phyloP scores from a whole-genome alignment of 371 early-diverging fungal genomes.

The Apophysomyces variabilis region DNA sequence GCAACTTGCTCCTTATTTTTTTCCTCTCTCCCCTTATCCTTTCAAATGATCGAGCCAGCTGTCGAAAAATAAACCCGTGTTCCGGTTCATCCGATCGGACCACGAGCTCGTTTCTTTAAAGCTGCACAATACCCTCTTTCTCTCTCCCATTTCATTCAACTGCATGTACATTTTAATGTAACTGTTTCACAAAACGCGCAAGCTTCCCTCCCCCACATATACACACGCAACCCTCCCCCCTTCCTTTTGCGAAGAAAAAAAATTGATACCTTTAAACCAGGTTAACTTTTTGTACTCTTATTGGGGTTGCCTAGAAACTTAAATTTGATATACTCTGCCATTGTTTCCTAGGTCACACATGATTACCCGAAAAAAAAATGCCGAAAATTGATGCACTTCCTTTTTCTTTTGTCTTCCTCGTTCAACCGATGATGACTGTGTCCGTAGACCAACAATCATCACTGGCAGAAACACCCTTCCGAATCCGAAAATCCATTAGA shows the following conservation, averaged over 20 bases:
- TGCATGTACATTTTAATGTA: too few relatives aligned
- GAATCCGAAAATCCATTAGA: constrained; percentile 36
- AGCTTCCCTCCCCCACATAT: too few relatives aligned
- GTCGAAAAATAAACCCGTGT: constrained; percentile 9
- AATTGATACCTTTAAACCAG: background rate
- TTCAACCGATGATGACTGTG: background rate
- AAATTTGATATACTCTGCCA: too few relatives aligned
- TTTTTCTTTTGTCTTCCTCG: background rate
- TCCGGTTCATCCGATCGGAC: constrained; percentile 7
- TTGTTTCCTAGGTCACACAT: constrained; percentile 1
- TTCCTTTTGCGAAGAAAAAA: background rate
- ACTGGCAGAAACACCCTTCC: constrained; percentile 28
- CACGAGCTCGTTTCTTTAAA: background rate
- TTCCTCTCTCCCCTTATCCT: background rate
- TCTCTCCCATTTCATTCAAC: too few relatives aligned
- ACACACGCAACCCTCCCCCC: background rate
- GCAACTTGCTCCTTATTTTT: constrained; percentile 1
- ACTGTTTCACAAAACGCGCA: too few relatives aligned
- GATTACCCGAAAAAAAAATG: background rate
- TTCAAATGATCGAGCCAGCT: constrained; percentile 10
- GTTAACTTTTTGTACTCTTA: too few relatives aligned
- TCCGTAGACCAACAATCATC: constrained; percentile 3
- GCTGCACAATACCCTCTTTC: too few relatives aligned
- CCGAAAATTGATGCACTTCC: constrained; percentile 4
- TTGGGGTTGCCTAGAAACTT: too few relatives aligned